Evolutionary conservation across 192 early-diverging fungal genomes (phyloP).

Genomic region (Phlyctochytrium arcticum): DNA sequence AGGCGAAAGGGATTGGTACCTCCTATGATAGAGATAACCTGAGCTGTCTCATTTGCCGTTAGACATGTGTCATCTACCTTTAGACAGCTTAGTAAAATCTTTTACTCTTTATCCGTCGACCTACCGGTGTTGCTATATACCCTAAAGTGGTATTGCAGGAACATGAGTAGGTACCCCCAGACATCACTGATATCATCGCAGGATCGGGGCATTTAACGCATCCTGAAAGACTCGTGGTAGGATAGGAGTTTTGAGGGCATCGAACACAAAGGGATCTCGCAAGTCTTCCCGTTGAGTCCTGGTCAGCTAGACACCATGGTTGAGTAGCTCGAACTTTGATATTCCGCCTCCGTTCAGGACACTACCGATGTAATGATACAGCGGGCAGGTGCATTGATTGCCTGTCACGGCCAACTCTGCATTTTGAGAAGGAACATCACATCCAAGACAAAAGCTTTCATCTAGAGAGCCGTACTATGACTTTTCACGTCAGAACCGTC

Average conservation of each 20-base stretch:
- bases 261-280: constrained; percentile 16
- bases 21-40: neutral
- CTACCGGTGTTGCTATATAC: constrained; percentile 19
- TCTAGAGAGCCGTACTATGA: neutral
- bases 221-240: constrained; percentile 18
- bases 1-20: neutral
- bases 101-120: neutral
- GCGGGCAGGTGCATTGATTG: constrained; percentile 15
- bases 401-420: neutral
- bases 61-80: constrained; percentile 21
- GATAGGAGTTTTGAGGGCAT: constrained; percentile 31
- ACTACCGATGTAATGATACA: neutral
- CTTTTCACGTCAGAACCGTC: too few relatives aligned
- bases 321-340: too few relatives aligned
- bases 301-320: too few relatives aligned
- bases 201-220: constrained; percentile 37
- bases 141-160: constrained; percentile 31
- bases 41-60: neutral
- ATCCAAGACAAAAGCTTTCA: constrained; percentile 7
- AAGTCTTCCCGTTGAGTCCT: constrained; percentile 16
- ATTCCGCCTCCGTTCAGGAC: neutral
- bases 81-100: neutral
- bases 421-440: neutral
- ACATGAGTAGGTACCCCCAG: constrained; percentile 27
- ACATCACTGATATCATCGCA: constrained; percentile 26